A percentile compares a stretch with the other conserved stretches of the same genome.
Conservation (phyloP, 495 filamentous ascomycete genomes). For the Penicillium mononematosum region DNA sequence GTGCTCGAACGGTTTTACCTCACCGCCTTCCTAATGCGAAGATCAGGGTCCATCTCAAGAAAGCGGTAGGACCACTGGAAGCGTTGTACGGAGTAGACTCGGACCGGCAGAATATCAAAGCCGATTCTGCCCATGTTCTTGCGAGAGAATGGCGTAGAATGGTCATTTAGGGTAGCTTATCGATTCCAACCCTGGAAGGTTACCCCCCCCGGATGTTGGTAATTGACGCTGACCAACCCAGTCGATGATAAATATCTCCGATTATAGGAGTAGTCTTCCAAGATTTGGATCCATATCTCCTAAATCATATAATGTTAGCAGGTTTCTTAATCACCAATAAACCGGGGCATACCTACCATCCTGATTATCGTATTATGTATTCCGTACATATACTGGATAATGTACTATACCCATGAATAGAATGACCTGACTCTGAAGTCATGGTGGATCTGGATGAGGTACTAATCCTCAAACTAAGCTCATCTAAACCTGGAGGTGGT, state of each 20-base stretch:
- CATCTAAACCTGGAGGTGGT: not conserved
- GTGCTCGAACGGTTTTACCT: not conserved
- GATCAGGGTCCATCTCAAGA: not conserved
- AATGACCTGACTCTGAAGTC: constrained; percentile 4
- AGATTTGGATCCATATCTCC: not conserved
- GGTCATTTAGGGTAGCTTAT: not conserved
- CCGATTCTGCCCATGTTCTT: not conserved
- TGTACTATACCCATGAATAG: not conserved
- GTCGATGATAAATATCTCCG: not conserved
- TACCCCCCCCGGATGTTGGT: constrained; percentile 8
- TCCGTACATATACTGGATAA: not conserved
- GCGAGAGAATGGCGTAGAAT: not conserved
- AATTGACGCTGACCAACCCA: constrained; percentile 23
- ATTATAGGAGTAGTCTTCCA: not conserved
- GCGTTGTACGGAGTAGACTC: not conserved
- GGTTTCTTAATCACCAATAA: constrained; percentile 2
- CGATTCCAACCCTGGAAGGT: not conserved
- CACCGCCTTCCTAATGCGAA: not conserved
- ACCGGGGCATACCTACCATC: not conserved
- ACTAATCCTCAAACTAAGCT: not conserved
- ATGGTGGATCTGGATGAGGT: constrained; percentile 13
- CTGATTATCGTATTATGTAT: not conserved
- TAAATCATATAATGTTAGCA: constrained; percentile 21
- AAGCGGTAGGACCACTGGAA: not conserved
- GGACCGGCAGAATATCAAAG: not conserved